Evolutionary conservation across 208 protist genomes (phyloP), one percentile per base, ranked within the genome.

Genomic region (Angomonas ambiguus): DNA sequence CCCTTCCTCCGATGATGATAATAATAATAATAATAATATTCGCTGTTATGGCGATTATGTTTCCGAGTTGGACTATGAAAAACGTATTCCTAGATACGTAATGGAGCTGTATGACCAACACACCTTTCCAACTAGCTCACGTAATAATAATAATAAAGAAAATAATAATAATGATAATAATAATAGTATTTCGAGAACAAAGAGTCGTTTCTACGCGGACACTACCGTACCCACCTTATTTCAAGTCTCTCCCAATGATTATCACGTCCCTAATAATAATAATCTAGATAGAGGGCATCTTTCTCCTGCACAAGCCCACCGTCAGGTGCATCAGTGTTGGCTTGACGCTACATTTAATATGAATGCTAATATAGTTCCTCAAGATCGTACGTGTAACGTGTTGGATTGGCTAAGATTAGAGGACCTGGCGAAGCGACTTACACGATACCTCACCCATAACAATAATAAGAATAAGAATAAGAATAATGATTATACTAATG

Each of bases 281-380:
- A 82, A 84, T 10, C 62, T 95, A 55, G 91, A 83, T 60, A 83
- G 89, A 16, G 89, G 89, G 28, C 89, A 95, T 69, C 85, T 95
- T 51, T 85, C 86, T 31, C 68, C 89, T 27, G 89, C 89, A 25
- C 89, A 92, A 66, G 77, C 91, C 53, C 86, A 95, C 82, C 89
- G 83, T 53, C 18, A 42, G 32, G 76, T 76, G 20, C n/a, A n/a
- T 27, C 74, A 88, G 51, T 67, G 65, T n/a, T 83, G 92, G 60
- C 77, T 95, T 76, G 71, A 89, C 53, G 58, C 71, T 16, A 95
- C 89, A 22, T 95, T 95, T 67, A 91, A 92, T 67, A 85, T 95
- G 79, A 92, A 79, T 63, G 85, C 85, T 16, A 95, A 95, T 73
- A 85, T 92, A 38, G 82, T 93, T 10, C 89, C 89, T 55, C 89